Base-by-base conservation (phyloP, 2,329 filamentous ascomycete genomes). In the Pezicula neosporulosa region DNA sequence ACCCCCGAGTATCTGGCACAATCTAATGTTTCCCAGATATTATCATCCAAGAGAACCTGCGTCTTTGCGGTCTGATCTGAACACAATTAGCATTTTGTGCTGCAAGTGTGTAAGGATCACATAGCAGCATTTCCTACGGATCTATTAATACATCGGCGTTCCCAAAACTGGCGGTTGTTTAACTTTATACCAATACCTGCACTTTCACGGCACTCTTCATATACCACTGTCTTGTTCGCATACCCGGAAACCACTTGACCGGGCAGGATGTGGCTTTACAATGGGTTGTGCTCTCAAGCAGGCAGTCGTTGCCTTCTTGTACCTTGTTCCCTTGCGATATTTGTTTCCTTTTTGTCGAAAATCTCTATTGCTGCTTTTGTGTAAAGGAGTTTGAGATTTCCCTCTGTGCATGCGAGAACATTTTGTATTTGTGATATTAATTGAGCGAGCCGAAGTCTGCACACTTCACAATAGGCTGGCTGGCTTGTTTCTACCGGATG, bases 21-120 rank as follows among this genome's bases (percentile, higher is more conserved):
- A 57, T 50, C 76, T 85, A 74, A 87, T 65, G 27, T 13, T 24
- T 21, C 47, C 2, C 61, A 96, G 94, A 99, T 76, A 99, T 99
- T 72, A 99, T 99, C 76, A 99, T 99, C 72, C 94, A 99, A 78
- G 94, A 97, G 77, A 99, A 99, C 77, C 85, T 99, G 60, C 88
- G 94, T 72, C 82, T 96, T 72, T 97, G 92, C 74, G 93, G 93
- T 81, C 79, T 97, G 72, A 97, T 97, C 82, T 97, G 87, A 58
- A 59, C 49, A 49, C 46, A 51, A 51, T 48, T 47, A 28, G 24
- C 44, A 49, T 45, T 36, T 46, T 46, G 42, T 44, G 16, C 27
- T 44, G 49, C 55, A 47, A 55, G 38, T 53, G 42, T 54, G 50
- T 46, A 52, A 54, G 44, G 52, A 45, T 59, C 38, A 43, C 24